Evolutionary conservation across 768 basidiomycete genomes (phyloP).

Genomic region (Tephrocybe sp.): DNA sequence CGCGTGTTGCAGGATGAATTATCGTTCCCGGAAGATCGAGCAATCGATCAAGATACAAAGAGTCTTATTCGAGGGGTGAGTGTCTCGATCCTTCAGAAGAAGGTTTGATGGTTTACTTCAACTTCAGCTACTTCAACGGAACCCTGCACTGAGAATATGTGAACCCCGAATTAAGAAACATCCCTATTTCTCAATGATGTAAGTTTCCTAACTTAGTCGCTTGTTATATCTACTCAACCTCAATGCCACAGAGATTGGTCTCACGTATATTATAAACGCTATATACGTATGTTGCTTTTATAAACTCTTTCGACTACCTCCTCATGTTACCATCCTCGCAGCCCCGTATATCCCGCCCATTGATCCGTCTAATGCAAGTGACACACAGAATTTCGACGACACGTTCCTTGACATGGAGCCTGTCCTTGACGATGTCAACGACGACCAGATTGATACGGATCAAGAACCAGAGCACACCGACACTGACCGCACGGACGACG

Average conservation of each 20-base stretch:
- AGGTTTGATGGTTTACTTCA: slow-evolving; percentile 9
- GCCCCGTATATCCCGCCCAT: slow-evolving; percentile 93
- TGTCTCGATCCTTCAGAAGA: slow-evolving; percentile 15
- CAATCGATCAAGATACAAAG: slow-evolving; percentile 95
- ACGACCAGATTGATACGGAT: slow-evolving; percentile 66
- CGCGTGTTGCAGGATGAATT: slow-evolving; percentile 89
- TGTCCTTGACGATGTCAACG: slow-evolving; percentile 76
- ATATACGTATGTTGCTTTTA: slow-evolving; percentile 69
- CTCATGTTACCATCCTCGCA: slow-evolving; percentile 26
- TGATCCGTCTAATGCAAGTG: slow-evolving; percentile 87
- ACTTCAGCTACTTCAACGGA: slow-evolving; percentile 83
- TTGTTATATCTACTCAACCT: slow-evolving; percentile 16
- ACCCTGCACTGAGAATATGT: slow-evolving; percentile 86
- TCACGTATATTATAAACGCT: slow-evolving; percentile 92
- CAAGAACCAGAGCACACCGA: slow-evolving; percentile 69
- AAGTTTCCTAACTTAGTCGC: slow-evolving; percentile 27
- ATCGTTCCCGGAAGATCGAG: slow-evolving; percentile 84
- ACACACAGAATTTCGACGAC: slow-evolving; percentile 98
- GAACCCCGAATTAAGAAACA: slow-evolving; percentile 94
- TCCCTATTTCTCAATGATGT: slow-evolving; percentile 96
- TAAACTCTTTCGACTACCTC: slow-evolving; percentile 4
- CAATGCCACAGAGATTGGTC: slow-evolving; percentile 74
- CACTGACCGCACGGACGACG: slow-evolving; percentile 70
- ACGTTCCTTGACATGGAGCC: slow-evolving; percentile 96
- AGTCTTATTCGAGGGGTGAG: slow-evolving; percentile 91